phyloP scores from a whole-genome alignment of 306 rosid genomes.

The Sechiopsis laciniata region DNA sequence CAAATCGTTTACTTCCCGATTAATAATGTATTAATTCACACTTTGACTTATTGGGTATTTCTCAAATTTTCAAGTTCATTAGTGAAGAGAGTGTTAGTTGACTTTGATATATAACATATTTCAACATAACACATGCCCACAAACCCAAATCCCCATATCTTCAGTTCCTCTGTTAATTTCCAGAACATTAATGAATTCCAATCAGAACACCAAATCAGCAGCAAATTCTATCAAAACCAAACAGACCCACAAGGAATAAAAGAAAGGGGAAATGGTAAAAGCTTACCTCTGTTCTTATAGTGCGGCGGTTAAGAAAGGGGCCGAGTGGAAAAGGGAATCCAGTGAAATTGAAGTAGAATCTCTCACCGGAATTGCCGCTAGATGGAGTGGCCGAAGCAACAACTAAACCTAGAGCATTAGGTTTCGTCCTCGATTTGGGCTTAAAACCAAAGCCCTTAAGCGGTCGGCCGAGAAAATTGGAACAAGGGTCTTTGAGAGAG shows the following conservation, averaged over 20 bases:
- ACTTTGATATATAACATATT: no score
- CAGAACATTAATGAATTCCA: not conserved
- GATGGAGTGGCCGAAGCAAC: constrained; percentile 46
- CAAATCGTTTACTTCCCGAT: no score
- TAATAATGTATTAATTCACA: no score
- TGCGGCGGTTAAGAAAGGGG: constrained; percentile 75
- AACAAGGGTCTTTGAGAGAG: constrained; percentile 33
- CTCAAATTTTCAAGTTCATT: no score
- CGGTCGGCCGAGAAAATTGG: constrained; percentile 39
- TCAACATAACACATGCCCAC: not conserved
- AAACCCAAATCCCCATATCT: not conserved
- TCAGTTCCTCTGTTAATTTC: not conserved
- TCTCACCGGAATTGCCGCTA: constrained; percentile 34
- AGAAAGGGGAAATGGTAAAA: constrained; percentile 23
- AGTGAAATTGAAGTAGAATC: constrained; percentile 90
- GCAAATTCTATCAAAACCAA: constrained; percentile 1
- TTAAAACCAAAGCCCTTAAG: constrained; percentile 45
- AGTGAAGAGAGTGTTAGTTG: no score
- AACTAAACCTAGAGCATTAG: constrained; percentile 37
- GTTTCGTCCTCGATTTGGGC: constrained; percentile 39
- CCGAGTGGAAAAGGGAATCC: constrained; percentile 98
- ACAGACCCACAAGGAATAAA: not conserved
- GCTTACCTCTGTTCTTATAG: constrained; percentile 74
- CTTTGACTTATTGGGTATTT: no score
- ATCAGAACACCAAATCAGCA: constrained; percentile 2